Conservation (phyloP, 2,329 filamentous ascomycete species). For the Botrytis hyacinthi region DNA sequence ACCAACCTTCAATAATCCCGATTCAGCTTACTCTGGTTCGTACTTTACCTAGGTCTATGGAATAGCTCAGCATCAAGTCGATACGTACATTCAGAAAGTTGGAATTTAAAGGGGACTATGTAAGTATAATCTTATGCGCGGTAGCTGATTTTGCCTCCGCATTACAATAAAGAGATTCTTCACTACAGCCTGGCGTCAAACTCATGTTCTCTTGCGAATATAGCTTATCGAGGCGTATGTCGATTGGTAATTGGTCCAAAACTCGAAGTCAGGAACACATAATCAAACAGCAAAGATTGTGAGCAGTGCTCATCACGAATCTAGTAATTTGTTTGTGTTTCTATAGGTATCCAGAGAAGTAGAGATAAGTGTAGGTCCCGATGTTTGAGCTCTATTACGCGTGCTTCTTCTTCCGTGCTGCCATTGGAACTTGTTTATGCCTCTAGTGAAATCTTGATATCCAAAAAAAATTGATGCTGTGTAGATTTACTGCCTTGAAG, state of each 20-base stretch:
- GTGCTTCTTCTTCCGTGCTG: background rate
- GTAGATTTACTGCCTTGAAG: background rate
- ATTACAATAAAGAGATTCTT: background rate
- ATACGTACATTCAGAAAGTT: background rate
- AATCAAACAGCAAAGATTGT: background rate
- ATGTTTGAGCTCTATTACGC: background rate
- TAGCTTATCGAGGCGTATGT: background rate
- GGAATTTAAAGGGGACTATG: background rate
- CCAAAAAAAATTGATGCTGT: too few species aligned
- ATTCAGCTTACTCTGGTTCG: background rate
- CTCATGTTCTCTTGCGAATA: background rate
- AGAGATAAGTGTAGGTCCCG: background rate
- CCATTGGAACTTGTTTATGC: too few species aligned
- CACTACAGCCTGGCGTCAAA: background rate
- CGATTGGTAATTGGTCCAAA: background rate
- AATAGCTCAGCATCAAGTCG: background rate
- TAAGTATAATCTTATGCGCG: background rate
- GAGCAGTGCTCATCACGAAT: background rate
- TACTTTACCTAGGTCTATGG: background rate
- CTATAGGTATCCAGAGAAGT: background rate
- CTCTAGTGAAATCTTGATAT: too few species aligned
- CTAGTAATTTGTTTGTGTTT: background rate
- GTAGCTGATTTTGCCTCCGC: background rate
- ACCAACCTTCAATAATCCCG: background rate
- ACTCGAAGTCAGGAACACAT: background rate